Percentiles rank a stretch among this genome's conserved stretches.
Evolutionary conservation across 2,329 filamentous ascomycete species (phyloP).

Genomic region (Ascosphaera acerosa): DNA sequence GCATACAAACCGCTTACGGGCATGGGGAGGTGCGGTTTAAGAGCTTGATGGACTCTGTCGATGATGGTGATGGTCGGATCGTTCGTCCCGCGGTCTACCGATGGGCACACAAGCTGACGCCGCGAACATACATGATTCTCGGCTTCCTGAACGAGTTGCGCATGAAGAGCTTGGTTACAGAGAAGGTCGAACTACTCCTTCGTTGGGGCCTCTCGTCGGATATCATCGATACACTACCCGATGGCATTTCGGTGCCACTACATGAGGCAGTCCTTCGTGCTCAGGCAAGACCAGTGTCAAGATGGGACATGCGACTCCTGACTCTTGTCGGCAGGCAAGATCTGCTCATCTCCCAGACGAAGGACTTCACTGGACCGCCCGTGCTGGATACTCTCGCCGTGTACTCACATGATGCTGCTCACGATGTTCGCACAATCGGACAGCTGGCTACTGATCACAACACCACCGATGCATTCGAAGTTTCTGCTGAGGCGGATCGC

Average conservation of each 20-base stretch:
- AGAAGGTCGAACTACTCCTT: constrained; percentile 50
- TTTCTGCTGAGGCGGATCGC: constrained; percentile 59
- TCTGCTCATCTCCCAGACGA: constrained; percentile 38
- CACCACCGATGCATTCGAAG: constrained; percentile 36
- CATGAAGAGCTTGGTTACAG: constrained; percentile 24
- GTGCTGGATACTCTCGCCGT: constrained; percentile 13
- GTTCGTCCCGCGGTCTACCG: constrained; percentile 12
- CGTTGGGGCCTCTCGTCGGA: constrained; percentile 35
- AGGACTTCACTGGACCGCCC: constrained; percentile 17
- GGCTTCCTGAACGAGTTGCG: constrained; percentile 36
- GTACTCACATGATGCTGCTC: constrained; percentile 38
- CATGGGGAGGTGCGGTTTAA: constrained; percentile 19
- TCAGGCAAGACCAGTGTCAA: constrained; percentile 54
- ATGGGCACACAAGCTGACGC: constrained; percentile 23
- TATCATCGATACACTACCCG: constrained; percentile 60
- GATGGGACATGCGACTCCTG: constrained; percentile 47
- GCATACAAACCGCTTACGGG: constrained; percentile 21
- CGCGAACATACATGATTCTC: constrained; percentile 44
- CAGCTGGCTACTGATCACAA: constrained; percentile 23
- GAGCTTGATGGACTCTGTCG: constrained; percentile 25
- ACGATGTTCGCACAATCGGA: constrained; percentile 60
- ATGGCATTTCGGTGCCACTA: constrained; percentile 54
- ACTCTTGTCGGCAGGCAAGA: constrained; percentile 61
- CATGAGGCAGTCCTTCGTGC: constrained; percentile 67
- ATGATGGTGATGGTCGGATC: constrained; percentile 10